phyloP scores from a whole-genome alignment of 2,329 filamentous ascomycete species.

The Penicillium sp. region DNA sequence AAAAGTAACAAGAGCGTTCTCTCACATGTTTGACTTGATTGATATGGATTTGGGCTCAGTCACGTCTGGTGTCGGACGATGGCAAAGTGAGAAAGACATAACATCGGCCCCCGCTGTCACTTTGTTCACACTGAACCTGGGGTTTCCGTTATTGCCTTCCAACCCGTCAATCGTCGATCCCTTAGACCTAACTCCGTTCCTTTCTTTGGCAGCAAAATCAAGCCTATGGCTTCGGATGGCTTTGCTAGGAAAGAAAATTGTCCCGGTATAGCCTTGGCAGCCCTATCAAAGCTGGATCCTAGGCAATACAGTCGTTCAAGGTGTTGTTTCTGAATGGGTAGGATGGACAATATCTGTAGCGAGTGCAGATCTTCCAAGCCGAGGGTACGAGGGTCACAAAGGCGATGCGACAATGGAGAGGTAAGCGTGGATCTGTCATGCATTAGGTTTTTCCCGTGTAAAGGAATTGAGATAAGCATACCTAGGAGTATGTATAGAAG shows the following conservation, averaged over 20 bases:
- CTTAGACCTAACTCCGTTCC: not conserved
- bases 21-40: not conserved
- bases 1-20: not conserved
- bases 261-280: not conserved
- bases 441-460: not conserved
- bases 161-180: not conserved
- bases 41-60: not conserved
- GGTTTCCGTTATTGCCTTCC: not conserved
- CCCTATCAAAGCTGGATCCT: not conserved
- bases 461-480: not conserved
- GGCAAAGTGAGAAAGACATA: slow-evolving; percentile 6
- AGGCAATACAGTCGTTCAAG: not conserved
- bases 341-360: not conserved
- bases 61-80: slow-evolving; percentile 3
- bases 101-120: not conserved
- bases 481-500: not conserved
- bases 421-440: not conserved
- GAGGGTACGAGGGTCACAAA: not conserved
- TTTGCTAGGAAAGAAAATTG: not conserved
- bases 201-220: not conserved
- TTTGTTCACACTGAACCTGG: not conserved
- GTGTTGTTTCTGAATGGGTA: not conserved
- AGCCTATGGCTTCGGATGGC: not conserved
- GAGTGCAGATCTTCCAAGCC: no score
- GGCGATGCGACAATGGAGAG: not conserved